These are phyloP conservation scores for Acanthamoeba healyi DNA, from an alignment of 208 protist genomes.

Conservation along the genomic window DNA sequence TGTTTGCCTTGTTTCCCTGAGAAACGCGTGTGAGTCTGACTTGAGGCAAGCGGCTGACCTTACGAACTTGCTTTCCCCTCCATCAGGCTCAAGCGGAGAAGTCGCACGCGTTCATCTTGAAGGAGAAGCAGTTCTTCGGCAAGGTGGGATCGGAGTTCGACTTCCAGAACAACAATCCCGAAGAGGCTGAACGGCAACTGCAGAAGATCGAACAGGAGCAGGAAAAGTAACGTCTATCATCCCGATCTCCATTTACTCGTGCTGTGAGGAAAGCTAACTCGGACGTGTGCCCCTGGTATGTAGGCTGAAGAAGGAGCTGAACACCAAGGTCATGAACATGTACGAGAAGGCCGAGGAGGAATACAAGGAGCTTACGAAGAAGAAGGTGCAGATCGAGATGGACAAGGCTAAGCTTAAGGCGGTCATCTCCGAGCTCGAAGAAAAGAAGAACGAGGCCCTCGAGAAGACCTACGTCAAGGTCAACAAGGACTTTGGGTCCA, in stretches of 20 bases:
- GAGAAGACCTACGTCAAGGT: slow-evolving; percentile 96
- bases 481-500: slow-evolving; percentile 97
- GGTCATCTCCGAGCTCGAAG: slow-evolving; percentile 97
- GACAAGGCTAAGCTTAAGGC: slow-evolving; percentile 97
- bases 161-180: slow-evolving; percentile 81
- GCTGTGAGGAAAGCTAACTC: too few relatives aligned
- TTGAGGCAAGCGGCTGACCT: too few relatives aligned
- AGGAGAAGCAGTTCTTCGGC: slow-evolving; percentile 88
- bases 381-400: slow-evolving; percentile 95
- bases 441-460: slow-evolving; percentile 98
- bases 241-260: neutral
- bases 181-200: slow-evolving; percentile 73
- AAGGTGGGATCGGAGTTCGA: slow-evolving; percentile 85
- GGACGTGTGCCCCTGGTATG: neutral
- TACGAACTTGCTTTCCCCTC: neutral
- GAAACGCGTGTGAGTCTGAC: neutral
- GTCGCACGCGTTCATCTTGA: slow-evolving; percentile 88
- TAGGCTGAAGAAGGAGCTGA: slow-evolving; percentile 89
- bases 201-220: slow-evolving; percentile 80
- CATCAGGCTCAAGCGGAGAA: slow-evolving; percentile 42
- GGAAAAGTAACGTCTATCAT: slow-evolving; percentile 34
- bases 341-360: slow-evolving; percentile 94
- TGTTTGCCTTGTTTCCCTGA: neutral
- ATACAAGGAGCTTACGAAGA: slow-evolving; percentile 97
- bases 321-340: slow-evolving; percentile 95